Evolutionary conservation across 2,329 filamentous ascomycete genomes (phyloP).

Genomic region (Mycosphaerelloides madeirae): DNA sequence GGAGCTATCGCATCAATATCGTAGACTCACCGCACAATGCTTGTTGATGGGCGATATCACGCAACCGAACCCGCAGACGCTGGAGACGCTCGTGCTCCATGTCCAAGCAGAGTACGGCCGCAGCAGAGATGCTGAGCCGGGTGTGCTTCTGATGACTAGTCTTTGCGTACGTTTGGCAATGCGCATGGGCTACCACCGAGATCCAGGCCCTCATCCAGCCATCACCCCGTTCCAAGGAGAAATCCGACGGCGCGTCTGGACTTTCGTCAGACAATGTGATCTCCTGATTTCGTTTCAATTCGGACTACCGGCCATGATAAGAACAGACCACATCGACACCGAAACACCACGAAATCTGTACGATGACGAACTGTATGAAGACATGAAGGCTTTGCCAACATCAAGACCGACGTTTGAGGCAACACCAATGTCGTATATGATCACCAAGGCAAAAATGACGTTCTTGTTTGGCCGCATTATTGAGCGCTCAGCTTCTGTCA

Average conservation of each 20-base stretch:
- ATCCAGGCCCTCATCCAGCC: slow-evolving; percentile 67
- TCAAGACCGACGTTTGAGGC: slow-evolving; percentile 64
- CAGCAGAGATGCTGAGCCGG: slow-evolving; percentile 67
- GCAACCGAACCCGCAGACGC: slow-evolving; percentile 65
- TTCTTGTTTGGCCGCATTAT: slow-evolving; percentile 68
- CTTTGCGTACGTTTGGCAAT: slow-evolving; percentile 59
- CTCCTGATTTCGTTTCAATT: slow-evolving; percentile 72
- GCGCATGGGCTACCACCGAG: slow-evolving; percentile 74
- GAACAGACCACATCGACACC: slow-evolving; percentile 69
- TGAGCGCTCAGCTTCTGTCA: slow-evolving; percentile 59
- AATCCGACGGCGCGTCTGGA: slow-evolving; percentile 61
- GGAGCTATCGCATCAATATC: slow-evolving; percentile 52
- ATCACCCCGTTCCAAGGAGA: slow-evolving; percentile 72
- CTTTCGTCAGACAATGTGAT: slow-evolving; percentile 67
- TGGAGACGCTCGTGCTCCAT: slow-evolving; percentile 75
- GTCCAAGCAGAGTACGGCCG: slow-evolving; percentile 70
- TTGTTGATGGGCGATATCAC: slow-evolving; percentile 73
- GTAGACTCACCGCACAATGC: slow-evolving; percentile 71
- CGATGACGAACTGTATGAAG: slow-evolving; percentile 72
- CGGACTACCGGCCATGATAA: slow-evolving; percentile 60
- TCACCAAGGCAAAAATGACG: slow-evolving; percentile 65
- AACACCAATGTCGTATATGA: slow-evolving; percentile 75
- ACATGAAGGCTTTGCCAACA: slow-evolving; percentile 62
- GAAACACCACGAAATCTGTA: slow-evolving; percentile 72
- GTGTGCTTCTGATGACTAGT: slow-evolving; percentile 57